Evolutionary conservation across 257 asterid species (phyloP).

Genomic region (Marsdenia floribunda): DNA sequence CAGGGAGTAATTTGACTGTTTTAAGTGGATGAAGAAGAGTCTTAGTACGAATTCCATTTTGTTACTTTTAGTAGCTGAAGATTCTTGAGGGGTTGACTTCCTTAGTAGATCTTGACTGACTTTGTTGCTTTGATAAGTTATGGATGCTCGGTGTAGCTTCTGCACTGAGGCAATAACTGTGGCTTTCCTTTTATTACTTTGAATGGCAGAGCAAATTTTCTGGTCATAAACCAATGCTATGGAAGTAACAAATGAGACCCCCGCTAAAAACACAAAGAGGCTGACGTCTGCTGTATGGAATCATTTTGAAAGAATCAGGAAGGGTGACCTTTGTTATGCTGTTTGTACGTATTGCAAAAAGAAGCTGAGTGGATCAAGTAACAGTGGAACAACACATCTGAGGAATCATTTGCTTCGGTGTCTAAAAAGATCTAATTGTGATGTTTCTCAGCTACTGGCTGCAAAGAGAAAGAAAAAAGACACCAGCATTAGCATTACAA

Average conservation of each 20-base stretch:
- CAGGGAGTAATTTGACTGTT: background rate
- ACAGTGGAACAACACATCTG: slow-evolving; percentile 92
- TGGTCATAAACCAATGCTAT: slow-evolving; percentile 29
- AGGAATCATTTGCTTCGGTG: slow-evolving; percentile 93
- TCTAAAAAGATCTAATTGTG: slow-evolving; percentile 65
- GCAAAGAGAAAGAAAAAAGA: slow-evolving; percentile 76
- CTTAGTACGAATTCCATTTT: no score
- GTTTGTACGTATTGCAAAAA: slow-evolving; percentile 82
- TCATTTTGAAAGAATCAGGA: slow-evolving; percentile 86
- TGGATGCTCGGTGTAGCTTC: background rate
- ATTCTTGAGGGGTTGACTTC: background rate
- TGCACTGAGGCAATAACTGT: slow-evolving; percentile 7
- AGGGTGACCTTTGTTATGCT: slow-evolving; percentile 74
- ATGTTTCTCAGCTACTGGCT: slow-evolving; percentile 39
- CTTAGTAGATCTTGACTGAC: background rate
- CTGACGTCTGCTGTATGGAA: slow-evolving; percentile 90
- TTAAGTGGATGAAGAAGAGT: background rate
- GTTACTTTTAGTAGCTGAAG: background rate
- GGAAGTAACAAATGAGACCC: slow-evolving; percentile 75
- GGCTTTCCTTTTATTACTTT: slow-evolving; percentile 17
- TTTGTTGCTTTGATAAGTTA: background rate
- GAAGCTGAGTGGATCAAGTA: slow-evolving; percentile 91
- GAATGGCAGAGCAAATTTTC: slow-evolving; percentile 31
- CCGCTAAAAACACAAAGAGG: slow-evolving; percentile 72
- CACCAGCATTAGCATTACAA: slow-evolving; percentile 40